phyloP scores from a whole-genome alignment of 305 asterid species.

The Solanum chacoense region DNA sequence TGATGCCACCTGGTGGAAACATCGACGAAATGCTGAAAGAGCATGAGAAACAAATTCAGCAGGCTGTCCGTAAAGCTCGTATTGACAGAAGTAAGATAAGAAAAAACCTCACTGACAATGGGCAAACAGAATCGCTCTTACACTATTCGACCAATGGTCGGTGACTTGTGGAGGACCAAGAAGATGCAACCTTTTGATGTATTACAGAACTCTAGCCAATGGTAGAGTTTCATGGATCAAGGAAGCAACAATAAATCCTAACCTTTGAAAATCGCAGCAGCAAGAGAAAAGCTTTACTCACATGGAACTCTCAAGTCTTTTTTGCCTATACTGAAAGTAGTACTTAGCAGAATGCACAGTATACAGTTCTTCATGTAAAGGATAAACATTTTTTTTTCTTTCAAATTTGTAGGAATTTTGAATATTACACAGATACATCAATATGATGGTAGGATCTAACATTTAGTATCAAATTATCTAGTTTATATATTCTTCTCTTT shows the following conservation, averaged over 20 bases:
- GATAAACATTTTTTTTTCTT: slow-evolving; percentile 11
- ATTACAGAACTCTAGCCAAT: not conserved
- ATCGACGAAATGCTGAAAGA: slow-evolving; percentile 77
- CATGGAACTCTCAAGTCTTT: slow-evolving; percentile 1
- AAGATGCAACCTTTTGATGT: slow-evolving; percentile 5
- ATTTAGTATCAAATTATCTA: not conserved
- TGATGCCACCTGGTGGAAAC: slow-evolving; percentile 49
- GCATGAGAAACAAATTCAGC: slow-evolving; percentile 67
- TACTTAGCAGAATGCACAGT: not conserved
- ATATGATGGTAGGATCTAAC: not conserved
- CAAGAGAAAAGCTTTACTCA: not conserved
- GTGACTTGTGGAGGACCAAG: slow-evolving; percentile 15
- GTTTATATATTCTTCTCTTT: not conserved
- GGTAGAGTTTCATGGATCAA: not conserved
- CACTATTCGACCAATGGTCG: slow-evolving; percentile 32
- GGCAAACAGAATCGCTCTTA: slow-evolving; percentile 50
- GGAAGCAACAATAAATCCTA: not conserved
- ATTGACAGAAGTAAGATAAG: not conserved
- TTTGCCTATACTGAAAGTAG: not conserved
- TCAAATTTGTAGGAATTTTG: slow-evolving; percentile 10
- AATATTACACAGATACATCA: not conserved
- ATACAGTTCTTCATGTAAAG: slow-evolving; percentile 10
- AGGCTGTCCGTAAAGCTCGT: slow-evolving; percentile 77
- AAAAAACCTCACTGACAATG: slow-evolving; percentile 29
- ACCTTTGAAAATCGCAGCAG: not conserved